These are phyloP conservation scores for Alternaria tenuissima DNA, from an alignment of 2,329 filamentous ascomycete genomes.

Conservation along the genomic window DNA sequence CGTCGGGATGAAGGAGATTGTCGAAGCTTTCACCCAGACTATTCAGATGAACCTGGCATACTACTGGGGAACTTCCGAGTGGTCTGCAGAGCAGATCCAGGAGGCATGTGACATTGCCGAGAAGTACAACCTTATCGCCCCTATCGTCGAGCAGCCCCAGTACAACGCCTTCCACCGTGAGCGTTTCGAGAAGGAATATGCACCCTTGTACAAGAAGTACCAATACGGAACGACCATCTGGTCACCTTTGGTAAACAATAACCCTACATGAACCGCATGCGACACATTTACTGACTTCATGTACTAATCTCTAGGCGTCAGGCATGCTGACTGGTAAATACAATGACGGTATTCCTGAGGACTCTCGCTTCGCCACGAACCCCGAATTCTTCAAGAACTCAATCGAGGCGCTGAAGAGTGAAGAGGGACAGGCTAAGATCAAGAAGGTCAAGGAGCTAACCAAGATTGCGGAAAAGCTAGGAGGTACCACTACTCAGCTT, in stretches of 20 bases:
- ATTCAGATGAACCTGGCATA: slow-evolving; percentile 66
- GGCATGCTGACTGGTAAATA: slow-evolving; percentile 71
- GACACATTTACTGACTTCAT: background rate
- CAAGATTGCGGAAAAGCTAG: slow-evolving; percentile 60
- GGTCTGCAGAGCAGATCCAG: slow-evolving; percentile 66
- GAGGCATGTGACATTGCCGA: slow-evolving; percentile 68
- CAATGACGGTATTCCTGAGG: slow-evolving; percentile 68
- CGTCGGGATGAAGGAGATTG: slow-evolving; percentile 70
- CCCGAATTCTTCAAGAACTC: slow-evolving; percentile 66
- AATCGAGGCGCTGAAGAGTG: slow-evolving; percentile 60
- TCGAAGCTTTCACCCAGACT: slow-evolving; percentile 62
- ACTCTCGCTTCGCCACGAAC: slow-evolving; percentile 67
- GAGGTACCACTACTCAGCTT: slow-evolving; percentile 59
- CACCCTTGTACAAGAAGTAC: slow-evolving; percentile 64
- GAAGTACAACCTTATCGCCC: slow-evolving; percentile 68
- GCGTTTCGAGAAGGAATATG: slow-evolving; percentile 69
- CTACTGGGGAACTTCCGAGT: slow-evolving; percentile 64
- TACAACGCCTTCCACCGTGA: slow-evolving; percentile 70
- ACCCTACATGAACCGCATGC: background rate
- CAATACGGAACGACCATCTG: slow-evolving; percentile 66
- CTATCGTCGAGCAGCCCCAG: slow-evolving; percentile 63
- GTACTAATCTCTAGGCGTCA: slow-evolving; percentile 45
- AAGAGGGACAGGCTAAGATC: slow-evolving; percentile 62
- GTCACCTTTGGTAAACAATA: slow-evolving; percentile 56
- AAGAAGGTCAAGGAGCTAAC: slow-evolving; percentile 66